Percentiles rank a stretch among this genome's conserved stretches.
These are phyloP conservation scores for Eremochloa ophiuroides DNA, from an alignment of 176 grass and related monocot genomes.

Conservation along the genomic window DNA sequence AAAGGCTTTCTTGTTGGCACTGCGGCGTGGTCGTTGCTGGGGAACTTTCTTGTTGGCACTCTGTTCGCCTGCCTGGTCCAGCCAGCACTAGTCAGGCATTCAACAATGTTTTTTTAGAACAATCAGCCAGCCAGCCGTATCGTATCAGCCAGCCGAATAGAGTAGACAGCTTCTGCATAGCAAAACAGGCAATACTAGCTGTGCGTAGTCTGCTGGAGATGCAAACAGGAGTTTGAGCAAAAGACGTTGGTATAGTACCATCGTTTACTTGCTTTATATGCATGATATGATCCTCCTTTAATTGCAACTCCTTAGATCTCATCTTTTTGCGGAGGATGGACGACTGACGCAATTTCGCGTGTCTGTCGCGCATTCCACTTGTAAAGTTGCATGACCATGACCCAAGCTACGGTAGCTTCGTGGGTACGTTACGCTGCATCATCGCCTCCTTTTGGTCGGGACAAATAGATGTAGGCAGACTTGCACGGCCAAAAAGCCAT, in stretches of 20 bases:
- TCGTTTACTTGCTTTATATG: constrained; percentile 7
- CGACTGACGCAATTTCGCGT: neutral
- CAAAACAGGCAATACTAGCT: no score
- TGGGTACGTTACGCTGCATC: constrained; percentile 7
- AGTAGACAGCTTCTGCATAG: no score
- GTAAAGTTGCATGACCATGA: constrained; percentile 19
- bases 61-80: no score
- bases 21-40: constrained; percentile 1
- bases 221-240: no score
- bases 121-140: no score
- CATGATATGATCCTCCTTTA: neutral
- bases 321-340: neutral
- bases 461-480: neutral
- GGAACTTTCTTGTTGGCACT: no score
- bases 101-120: no score
- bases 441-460: neutral
- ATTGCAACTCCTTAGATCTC: neutral
- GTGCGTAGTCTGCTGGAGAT: no score
- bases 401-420: neutral
- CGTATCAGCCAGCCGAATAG: no score
- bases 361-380: constrained; percentile 4
- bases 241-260: neutral
- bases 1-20: no score
- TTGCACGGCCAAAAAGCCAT: neutral
- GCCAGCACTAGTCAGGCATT: no score